phyloP scores from a whole-genome alignment of 192 early-diverging fungal species.

The Paraglomus brasilianum region DNA sequence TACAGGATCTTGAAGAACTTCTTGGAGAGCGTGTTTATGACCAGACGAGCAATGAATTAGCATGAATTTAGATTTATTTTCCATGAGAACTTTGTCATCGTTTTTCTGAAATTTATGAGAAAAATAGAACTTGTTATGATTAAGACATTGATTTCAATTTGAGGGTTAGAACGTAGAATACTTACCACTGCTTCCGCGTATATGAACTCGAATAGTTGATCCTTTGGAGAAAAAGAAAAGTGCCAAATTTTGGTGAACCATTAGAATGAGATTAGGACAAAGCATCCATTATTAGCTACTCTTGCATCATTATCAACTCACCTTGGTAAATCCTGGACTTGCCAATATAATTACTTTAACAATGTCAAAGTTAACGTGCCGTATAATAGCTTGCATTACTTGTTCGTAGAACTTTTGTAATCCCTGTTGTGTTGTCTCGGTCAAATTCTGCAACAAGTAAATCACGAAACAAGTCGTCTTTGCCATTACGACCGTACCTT shows the following conservation, averaged over 20 bases:
- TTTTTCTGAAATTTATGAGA: constrained; percentile 49
- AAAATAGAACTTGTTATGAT: background rate
- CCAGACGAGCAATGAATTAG: constrained; percentile 92
- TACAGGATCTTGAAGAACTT: constrained; percentile 85
- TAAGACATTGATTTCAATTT: background rate
- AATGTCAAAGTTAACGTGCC: constrained; percentile 88
- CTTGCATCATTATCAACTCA: constrained; percentile 32
- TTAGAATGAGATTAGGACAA: background rate
- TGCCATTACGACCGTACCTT: constrained; percentile 52
- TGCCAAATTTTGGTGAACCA: too few relatives aligned
- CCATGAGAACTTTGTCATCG: constrained; percentile 79
- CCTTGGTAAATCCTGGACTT: constrained; percentile 94
- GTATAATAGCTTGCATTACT: constrained; percentile 81
- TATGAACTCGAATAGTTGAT: constrained; percentile 85
- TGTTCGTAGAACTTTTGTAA: constrained; percentile 87
- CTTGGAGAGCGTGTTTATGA: constrained; percentile 93
- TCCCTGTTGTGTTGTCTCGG: constrained; percentile 42
- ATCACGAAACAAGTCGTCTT: background rate
- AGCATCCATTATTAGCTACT: background rate
- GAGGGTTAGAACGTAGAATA: background rate
- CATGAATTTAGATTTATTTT: constrained; percentile 85
- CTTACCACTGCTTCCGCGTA: constrained; percentile 75
- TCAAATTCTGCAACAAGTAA: background rate
- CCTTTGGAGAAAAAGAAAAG: constrained; percentile 43
- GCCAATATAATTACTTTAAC: constrained; percentile 95